Base-by-base conservation (phyloP, 306 rosid genomes). In the Corylus heterophylla region DNA sequence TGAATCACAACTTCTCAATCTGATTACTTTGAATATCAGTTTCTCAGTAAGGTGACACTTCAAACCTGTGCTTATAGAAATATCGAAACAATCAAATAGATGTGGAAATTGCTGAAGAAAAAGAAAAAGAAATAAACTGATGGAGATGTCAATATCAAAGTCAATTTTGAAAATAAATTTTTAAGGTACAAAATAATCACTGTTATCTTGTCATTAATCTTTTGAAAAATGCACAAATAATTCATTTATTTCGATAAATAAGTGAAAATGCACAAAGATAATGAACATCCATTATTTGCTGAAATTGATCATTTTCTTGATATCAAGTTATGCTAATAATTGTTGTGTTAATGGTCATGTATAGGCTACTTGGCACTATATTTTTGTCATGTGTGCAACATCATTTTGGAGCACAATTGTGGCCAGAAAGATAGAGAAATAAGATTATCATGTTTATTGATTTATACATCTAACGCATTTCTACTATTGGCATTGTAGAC, bases 401-500 rank as follows among this genome's bases (percentile, higher is more conserved):
- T 45, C 54, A 80, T 79, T 49, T 61, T 70, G 73, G 27, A 72
- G 71, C 67, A 81, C 48, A 52, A 48, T 81, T 59, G 51, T 74
- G 51, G 73, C 61, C 66, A 70, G 72, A 66, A 29, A 77, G 66
- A 66, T 76, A 54, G 83, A 79, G 27, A 69, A 73, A 22, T 78
- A 59, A 45, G 74, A 76, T 58, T 22, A 50, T 63, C 58, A 55
- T 78, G 59, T 42, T 55, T 72, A 74, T 75, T 74, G 8, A 80
- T 64, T 80, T 62, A 35, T 35, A 42, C 22, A 54, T 61, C 77
- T 86, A 84, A 76, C 81, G 54, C 47, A 76, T 66, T 81, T 75
- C 73, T 62, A 74, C 74, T 81, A 74, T 76, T 85, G 87, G 75
- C 70, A 80, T 81, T 84, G 87, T 79, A 95, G 98, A 95, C 87